Evolutionary conservation across 306 rosid species (phyloP), one percentile per base, ranked within the genome.

Genomic region (Medicago arabica): DNA sequence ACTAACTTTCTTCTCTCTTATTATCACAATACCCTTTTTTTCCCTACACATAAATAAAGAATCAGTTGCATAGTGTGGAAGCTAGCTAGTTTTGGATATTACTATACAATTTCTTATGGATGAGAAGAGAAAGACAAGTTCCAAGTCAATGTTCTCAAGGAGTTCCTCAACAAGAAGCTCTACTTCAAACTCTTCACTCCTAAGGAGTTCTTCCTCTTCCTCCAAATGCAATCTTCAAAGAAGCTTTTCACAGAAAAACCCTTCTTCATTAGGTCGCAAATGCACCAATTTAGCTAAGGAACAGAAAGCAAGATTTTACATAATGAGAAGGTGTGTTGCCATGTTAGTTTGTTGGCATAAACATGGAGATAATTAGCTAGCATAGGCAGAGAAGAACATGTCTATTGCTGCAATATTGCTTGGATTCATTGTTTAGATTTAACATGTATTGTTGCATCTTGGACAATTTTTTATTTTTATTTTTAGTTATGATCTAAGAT

Each of bases 261-360:
- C 93, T 9, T 89, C 96, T 8, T 89, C 96, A 4, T 86, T 95
- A 1, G 85, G 97, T 79, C 76, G 87, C 18, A 95, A 95, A 71
- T 95, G 90, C 62, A 90, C 89, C 76, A 90, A 92, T 75, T 8
- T 90, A 13, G 99, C 99, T 4, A 92, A 95, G 86, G 96, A 95
- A 71, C 97, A 95, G 25, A 95, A 95, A 75, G 97, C 99, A 31
- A 92, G 99, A 78, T 95, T 95, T 71, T 95, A 92, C 83, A 95
- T 95, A 71, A 95, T 95, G 92, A 88, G 97, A 34, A 60, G 97
- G 23, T 92, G 99, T 60, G 97, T 95, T 1, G 97, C 99, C 43
- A 95, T 95, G 97, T 88, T 95, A 16, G 97, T 92, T 67, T 95
- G 99, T 70, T 95, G 99, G 99, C 97, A 91, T 85, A 94, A 94